These are phyloP conservation scores for Pyricularia grisea DNA, from an alignment of 2,329 filamentous ascomycete species.

Conservation along the genomic window DNA sequence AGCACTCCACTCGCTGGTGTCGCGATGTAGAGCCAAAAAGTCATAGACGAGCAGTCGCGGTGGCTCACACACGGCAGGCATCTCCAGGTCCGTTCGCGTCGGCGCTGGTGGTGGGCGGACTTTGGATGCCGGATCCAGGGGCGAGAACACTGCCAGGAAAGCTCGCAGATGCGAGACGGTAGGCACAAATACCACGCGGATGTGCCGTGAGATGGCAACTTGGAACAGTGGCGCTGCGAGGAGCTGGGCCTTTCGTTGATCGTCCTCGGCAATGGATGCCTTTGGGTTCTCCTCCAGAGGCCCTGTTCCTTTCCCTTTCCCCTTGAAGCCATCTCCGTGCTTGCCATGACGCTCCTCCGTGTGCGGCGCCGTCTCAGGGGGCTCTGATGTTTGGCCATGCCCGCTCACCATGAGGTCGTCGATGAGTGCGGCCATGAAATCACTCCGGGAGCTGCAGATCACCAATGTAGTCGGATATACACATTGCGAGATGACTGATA, in stretches of 20 bases:
- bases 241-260: constrained; percentile 4
- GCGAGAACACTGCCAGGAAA: constrained; percentile 52
- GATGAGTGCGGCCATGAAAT: constrained; percentile 54
- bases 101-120: constrained; percentile 15
- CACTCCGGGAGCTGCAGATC: constrained; percentile 55
- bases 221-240: constrained; percentile 53
- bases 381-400: background rate
- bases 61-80: constrained; percentile 3
- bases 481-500: constrained; percentile 50
- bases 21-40: constrained; percentile 53
- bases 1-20: constrained; percentile 65
- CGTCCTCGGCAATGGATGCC: background rate
- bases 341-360: background rate
- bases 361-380: background rate
- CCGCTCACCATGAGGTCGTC: constrained; percentile 26
- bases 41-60: constrained; percentile 55
- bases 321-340: background rate
- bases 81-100: constrained; percentile 1
- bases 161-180: constrained; percentile 71
- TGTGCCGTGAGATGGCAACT: constrained; percentile 56
- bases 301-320: background rate
- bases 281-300: background rate
- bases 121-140: constrained; percentile 20
- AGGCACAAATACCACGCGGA: constrained; percentile 63
- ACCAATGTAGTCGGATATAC: constrained; percentile 55